Evolutionary conservation across 345 rosid genomes (phyloP).

Genomic region (Aegle marmelos): DNA sequence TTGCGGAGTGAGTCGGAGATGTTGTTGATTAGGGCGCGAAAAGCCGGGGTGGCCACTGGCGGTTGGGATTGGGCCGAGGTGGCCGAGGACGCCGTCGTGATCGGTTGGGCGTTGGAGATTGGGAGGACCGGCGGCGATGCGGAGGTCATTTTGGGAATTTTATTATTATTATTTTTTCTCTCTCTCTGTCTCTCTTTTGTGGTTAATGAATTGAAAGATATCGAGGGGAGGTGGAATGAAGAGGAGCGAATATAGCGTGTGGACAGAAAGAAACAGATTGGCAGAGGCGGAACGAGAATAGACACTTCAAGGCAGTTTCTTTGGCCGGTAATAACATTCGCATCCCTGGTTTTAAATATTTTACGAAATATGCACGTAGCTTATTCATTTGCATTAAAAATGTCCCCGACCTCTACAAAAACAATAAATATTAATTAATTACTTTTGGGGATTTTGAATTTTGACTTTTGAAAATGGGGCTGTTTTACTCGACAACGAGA

Average conservation of each 20-base stretch:
- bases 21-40: slow-evolving; percentile 37
- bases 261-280: not conserved
- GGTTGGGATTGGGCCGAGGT: slow-evolving; percentile 38
- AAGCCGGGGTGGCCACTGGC: slow-evolving; percentile 40
- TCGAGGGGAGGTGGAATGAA: not conserved
- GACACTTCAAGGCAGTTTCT: slow-evolving; percentile 19
- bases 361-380: too few relatives aligned
- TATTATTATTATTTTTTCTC: not conserved
- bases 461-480: too few relatives aligned
- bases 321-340: not conserved
- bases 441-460: not conserved
- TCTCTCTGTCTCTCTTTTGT: not conserved
- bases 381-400: too few relatives aligned
- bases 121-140: slow-evolving; percentile 43
- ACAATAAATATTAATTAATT: too few relatives aligned
- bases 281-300: not conserved
- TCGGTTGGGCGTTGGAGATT: slow-evolving; percentile 29
- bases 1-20: slow-evolving; percentile 38
- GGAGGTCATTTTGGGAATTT: slow-evolving; percentile 30
- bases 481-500: not conserved
- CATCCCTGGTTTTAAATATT: not conserved
- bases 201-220: not conserved
- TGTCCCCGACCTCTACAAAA: not conserved
- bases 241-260: slow-evolving; percentile 4
- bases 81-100: slow-evolving; percentile 25